Evolutionary conservation across 75 land plant genomes (phyloP).

Genomic region (Sequoia sempervirens): DNA sequence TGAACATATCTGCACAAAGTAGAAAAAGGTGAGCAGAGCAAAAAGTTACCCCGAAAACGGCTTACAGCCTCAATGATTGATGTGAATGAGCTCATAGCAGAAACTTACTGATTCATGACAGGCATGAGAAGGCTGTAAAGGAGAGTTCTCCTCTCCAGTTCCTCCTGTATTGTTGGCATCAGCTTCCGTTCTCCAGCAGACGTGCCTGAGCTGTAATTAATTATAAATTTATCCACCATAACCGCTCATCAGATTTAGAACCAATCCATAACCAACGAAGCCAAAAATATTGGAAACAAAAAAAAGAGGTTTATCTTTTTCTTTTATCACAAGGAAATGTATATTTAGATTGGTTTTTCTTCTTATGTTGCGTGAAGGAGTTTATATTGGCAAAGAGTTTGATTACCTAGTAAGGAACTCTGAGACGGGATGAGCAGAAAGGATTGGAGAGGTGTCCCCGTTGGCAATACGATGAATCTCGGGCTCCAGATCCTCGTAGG

Average conservation of each 20-base stretch:
- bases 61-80: no score
- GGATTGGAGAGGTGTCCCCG: constrained; percentile 76
- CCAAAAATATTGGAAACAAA: not conserved
- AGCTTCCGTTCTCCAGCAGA: constrained; percentile 85
- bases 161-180: constrained; percentile 78
- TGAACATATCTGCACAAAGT: constrained; percentile 12
- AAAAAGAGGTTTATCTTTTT: no score
- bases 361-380: no score
- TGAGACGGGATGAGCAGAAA: constrained; percentile 65
- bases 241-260: not conserved
- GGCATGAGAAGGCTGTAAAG: constrained; percentile 84
- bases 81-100: no score
- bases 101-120: constrained; percentile 75
- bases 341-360: not conserved
- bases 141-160: constrained; percentile 51
- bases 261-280: not conserved
- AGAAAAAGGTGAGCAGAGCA: not conserved
- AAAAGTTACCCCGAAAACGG: no score
- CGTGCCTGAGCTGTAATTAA: constrained; percentile 77
- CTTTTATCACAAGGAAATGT: no score
- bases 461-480: constrained; percentile 78
- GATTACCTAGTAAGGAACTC: constrained; percentile 79
- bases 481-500: constrained; percentile 70
- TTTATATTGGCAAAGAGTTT: no score
- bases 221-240: not conserved